Evolutionary conservation across 2,329 filamentous ascomycete species (phyloP), one percentile per base, ranked within the genome.

Genomic region (Epicoccum sorghinum): DNA sequence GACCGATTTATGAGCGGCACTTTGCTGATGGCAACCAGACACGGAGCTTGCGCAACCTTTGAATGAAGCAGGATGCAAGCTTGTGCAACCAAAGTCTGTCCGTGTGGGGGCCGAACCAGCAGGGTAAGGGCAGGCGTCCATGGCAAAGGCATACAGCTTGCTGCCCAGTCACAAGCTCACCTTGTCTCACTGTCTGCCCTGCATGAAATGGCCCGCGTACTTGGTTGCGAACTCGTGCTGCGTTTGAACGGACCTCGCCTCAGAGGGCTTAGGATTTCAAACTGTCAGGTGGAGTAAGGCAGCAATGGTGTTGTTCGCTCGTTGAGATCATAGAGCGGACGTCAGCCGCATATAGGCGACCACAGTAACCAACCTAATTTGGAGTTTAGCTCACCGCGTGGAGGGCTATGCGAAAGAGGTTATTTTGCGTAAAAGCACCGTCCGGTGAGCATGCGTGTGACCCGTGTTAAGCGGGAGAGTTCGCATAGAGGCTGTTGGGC

Each of bases 401-500:
- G 41, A 36, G 36, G 45, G 52, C 52, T 40, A 41, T 55, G 51
- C 45, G 30, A 38, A 46, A 12, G 41, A 27, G 14, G 23, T 49
- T 40, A 14, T n/a, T 7, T 25, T 48, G 35, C 35, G 30, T 33
- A 35, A 27, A 18, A 29, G 39, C 32, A 33, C 40, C 4, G 41
- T 45, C 52, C 52, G 52, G 52, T 55, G 45, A 55, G 42, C 8
- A 18, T 46, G 41, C 52, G 41, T 49, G 51, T 54, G 52, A 54
- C 45, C 6, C 18, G 52, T 41, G 22, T 23, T 37, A 37, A 55
- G 52, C 52, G 52, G 52, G 25, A 12, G 45, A 49, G 52, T 55
- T 55, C 52, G 40, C 52, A 55, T 53, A 29, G 30, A 14, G 40
- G 39, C 14, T 14, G 33, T 4, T 27, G 35, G 50, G 39, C 39